Evolutionary conservation across 805 yeast genomes (phyloP).

Genomic region (Scheffersomyces stipitis): DNA sequence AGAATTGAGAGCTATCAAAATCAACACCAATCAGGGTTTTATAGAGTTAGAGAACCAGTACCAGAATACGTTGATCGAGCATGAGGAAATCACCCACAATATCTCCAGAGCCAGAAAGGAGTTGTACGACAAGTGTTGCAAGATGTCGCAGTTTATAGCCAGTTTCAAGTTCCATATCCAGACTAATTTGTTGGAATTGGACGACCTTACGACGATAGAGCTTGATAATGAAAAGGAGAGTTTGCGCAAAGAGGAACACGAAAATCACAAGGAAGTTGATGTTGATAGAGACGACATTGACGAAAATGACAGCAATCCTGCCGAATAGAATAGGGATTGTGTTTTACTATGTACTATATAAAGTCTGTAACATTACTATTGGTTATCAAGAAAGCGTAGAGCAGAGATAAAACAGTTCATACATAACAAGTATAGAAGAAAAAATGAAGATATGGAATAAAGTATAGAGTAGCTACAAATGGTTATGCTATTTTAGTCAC

Average conservation of each 20-base stretch:
- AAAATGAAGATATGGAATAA: too few relatives aligned
- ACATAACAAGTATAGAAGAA: too few relatives aligned
- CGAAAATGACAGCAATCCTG: too few relatives aligned
- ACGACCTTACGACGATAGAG: slow-evolving; percentile 45
- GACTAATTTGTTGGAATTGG: slow-evolving; percentile 59
- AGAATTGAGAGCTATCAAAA: slow-evolving; percentile 51
- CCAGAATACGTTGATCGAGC: slow-evolving; percentile 52
- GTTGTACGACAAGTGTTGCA: slow-evolving; percentile 54
- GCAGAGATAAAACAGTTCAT: too few relatives aligned
- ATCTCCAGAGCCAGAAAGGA: slow-evolving; percentile 46
- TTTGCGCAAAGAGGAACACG: neutral
- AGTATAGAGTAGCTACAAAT: too few relatives aligned
- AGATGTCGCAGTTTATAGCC: slow-evolving; percentile 58
- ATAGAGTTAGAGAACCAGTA: slow-evolving; percentile 46
- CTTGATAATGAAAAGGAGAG: slow-evolving; percentile 13
- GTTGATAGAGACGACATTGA: too few relatives aligned
- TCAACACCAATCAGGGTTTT: slow-evolving; percentile 48
- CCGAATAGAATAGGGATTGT: too few relatives aligned
- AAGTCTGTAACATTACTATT: too few relatives aligned
- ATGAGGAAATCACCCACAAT: slow-evolving; percentile 49
- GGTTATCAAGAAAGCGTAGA: too few relatives aligned
- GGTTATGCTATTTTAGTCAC: too few relatives aligned
- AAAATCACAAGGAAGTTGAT: neutral
- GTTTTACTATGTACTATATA: too few relatives aligned
- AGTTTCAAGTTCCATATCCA: slow-evolving; percentile 69